Base-by-base conservation (phyloP, 2,329 filamentous ascomycete species). In the Colletotrichum echinochloae region DNA sequence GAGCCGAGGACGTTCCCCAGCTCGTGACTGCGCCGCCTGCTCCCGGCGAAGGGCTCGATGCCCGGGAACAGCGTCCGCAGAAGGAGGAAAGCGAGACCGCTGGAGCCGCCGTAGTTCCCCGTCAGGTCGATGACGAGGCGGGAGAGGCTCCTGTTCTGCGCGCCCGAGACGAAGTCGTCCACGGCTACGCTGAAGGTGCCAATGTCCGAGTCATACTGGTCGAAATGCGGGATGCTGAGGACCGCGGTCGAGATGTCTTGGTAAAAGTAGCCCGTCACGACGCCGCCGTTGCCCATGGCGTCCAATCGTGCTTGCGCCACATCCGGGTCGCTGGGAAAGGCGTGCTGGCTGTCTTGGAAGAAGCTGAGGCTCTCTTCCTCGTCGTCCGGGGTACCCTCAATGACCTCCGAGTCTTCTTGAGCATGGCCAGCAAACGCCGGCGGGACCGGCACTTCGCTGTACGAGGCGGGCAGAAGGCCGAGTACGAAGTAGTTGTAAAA, bases 401-500 rank as follows among this genome's bases (percentile, higher is more conserved):
- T 7, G 62, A n/a, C 39, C 2, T n/a, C 35, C 12, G 14, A 8
- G 11, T 28, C 52, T 9, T 1, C 28, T 5, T 30, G 12, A 1
- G 33, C 54, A 12, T 49, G n/a, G 0, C 66, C 66, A 9, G 51
- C 66, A 39, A 65, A 69, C 1, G 37, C 35, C 6, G 35, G 18
- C 8, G 66, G 66, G 2, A 69, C 23, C 0, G 54, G 35, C 1
- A 69, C 54, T 16, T 69, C 66, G 0, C 20, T 3, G 20, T 69
- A 69, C 1, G 66, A 69, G 11, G 66, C 60, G 3, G 66, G 66
- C 44, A 69, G 28, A 9, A 65, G 14, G 3, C 66, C 66, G 11
- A 69, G 54, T 0, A 69, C 66, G 23, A 69, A 69, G 46, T 59
- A 69, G 54, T 69, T 69, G 46, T 69, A 69, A 12, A 69, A 69